These are phyloP conservation scores for Boletus semigastroideus DNA, from an alignment of 1,284 basidiomycete genomes.

Conservation along the genomic window DNA sequence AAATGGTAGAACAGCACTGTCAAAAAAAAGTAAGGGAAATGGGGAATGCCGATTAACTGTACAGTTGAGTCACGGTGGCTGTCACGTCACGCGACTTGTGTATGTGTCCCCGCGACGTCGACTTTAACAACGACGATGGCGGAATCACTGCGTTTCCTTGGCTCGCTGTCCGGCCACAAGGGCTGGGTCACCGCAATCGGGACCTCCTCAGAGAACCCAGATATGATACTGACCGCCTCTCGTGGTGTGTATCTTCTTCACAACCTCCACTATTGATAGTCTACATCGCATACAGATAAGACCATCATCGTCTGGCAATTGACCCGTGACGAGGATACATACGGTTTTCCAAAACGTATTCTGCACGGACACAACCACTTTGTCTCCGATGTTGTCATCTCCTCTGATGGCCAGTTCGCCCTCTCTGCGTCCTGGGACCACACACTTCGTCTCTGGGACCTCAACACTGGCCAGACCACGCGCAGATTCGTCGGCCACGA, in stretches of 20 bases:
- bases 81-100: constrained; percentile 41
- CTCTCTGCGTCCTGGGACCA: constrained; percentile 99
- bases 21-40: not conserved
- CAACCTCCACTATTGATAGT: constrained; percentile 21
- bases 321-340: constrained; percentile 91
- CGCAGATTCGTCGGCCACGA: constrained; percentile 98
- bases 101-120: constrained; percentile 32
- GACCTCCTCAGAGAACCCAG: constrained; percentile 94
- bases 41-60: constrained; percentile 42
- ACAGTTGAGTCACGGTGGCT: constrained; percentile 61
- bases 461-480: constrained; percentile 93
- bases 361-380: constrained; percentile 99
- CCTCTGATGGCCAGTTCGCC: constrained; percentile 98
- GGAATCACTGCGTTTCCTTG: constrained; percentile 89
- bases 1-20: too few species aligned
- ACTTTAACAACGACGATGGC: constrained; percentile 55
- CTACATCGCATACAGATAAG: constrained; percentile 86
- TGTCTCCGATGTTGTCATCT: constrained; percentile 98
- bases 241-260: constrained; percentile 67
- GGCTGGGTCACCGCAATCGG: constrained; percentile 98
- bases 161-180: constrained; percentile 92
- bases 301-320: constrained; percentile 99
- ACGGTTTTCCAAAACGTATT: constrained; percentile 96
- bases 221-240: constrained; percentile 96
- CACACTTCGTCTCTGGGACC: constrained; percentile 98